phyloP scores from a whole-genome alignment of 768 basidiomycete species.

The Mycena rebaudengoi region DNA sequence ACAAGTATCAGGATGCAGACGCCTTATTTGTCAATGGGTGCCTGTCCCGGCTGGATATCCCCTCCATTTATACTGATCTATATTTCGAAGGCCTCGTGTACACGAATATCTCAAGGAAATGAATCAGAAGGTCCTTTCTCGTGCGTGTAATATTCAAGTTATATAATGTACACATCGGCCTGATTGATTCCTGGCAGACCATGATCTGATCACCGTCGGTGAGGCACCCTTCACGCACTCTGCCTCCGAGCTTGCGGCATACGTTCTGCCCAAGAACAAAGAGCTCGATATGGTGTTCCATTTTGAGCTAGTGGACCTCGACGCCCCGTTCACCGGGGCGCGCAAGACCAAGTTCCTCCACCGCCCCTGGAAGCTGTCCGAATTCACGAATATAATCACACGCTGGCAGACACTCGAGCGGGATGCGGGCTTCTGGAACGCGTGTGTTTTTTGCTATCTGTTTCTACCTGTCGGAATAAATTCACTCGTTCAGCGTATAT shows the following conservation, averaged over 20 bases:
- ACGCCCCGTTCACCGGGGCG: slow-evolving; percentile 49
- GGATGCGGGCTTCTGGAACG: slow-evolving; percentile 72
- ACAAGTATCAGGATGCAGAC: slow-evolving; percentile 62
- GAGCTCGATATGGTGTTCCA: slow-evolving; percentile 75
- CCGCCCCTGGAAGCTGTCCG: slow-evolving; percentile 59
- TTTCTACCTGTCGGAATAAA: slow-evolving; percentile 2
- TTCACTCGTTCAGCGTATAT: slow-evolving; percentile 51
- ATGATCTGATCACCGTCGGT: slow-evolving; percentile 71
- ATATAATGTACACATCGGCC: slow-evolving; percentile 15
- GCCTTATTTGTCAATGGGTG: slow-evolving; percentile 70
- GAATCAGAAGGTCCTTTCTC: slow-evolving; percentile 64
- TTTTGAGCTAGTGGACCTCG: slow-evolving; percentile 70
- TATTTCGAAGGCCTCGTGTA: slow-evolving; percentile 61
- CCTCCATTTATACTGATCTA: not conserved
- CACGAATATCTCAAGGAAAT: slow-evolving; percentile 78
- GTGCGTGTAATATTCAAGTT: slow-evolving; percentile 45
- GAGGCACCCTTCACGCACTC: slow-evolving; percentile 69
- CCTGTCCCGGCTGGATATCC: slow-evolving; percentile 20
- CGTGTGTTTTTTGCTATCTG: slow-evolving; percentile 48
- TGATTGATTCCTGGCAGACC: slow-evolving; percentile 40
- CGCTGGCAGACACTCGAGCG: slow-evolving; percentile 70
- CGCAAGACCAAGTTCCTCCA: slow-evolving; percentile 50
- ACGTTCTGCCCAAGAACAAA: slow-evolving; percentile 64
- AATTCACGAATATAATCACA: slow-evolving; percentile 55
- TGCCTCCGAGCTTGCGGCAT: slow-evolving; percentile 57